Evolutionary conservation across 805 yeast species (phyloP), one percentile per base, ranked within the genome.

Genomic region (Candida takata): DNA sequence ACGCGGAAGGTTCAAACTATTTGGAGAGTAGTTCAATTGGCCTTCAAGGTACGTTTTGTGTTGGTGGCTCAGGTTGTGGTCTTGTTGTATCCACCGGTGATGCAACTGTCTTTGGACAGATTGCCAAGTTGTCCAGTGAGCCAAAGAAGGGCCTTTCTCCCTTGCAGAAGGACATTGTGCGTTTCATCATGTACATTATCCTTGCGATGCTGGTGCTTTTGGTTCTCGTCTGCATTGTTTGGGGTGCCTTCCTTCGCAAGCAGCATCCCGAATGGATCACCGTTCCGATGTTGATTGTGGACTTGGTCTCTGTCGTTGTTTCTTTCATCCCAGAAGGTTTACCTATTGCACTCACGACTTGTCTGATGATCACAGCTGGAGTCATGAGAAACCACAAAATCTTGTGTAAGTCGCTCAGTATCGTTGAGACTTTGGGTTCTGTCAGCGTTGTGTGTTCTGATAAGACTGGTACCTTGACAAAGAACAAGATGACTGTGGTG

Each of bases 381-480:
- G 58, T 57, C 31, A 70, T 74, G 75, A 61, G 56, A 32, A 58
- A 60, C 37, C 52, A 59, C 40, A 63, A 67, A 33, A 63, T 73
- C 24, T 55, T 71, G 33, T 69, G 72, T 35, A 65, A 70, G 42
- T 55, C 69, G 3, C 53, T 71, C 34, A 52, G 70, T 12, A 64
- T 67, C 18, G 72, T 72, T 19, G 81, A 75, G 50, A 74, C 80
- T 13, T 58, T 75, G 43, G 82, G 80, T 12, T 64, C 74, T 12
- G 71, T 74, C 16, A 69, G 70, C 48, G 74, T 52, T 34, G 45
- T 64, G 25, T 65, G 69, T 41, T 59, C 62, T 20, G 70, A 64
- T 40, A 65, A 65, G 39, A 65, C 70, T 6, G 70, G 70, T 12
- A 65, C 70, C 5, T 55, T 74, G 32, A 74, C 80, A 19, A 61